Conservation (phyloP, 371 early-diverging fungal genomes). For the Aphelidium insulamus region DNA sequence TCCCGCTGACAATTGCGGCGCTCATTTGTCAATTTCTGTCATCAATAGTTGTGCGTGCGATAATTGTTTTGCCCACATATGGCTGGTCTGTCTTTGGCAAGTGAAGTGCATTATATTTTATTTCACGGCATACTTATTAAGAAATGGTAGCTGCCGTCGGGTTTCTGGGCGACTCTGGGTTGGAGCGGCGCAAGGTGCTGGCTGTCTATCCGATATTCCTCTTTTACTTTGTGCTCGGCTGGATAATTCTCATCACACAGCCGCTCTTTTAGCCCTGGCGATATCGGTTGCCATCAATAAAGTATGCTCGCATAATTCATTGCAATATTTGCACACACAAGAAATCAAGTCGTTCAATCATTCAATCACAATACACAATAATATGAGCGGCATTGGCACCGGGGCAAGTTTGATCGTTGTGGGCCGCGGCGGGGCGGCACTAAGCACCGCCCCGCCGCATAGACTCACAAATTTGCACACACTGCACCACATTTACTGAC, state of each 20-base stretch:
- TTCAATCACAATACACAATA: not conserved
- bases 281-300: too few species aligned
- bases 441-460: too few species aligned
- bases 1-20: conserved; percentile 62
- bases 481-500: not conserved
- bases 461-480: too few species aligned
- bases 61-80: conserved; percentile 65
- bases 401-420: too few species aligned
- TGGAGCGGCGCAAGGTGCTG: conserved; percentile 53
- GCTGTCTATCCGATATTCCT: conserved; percentile 79
- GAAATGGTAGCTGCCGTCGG: conserved; percentile 58
- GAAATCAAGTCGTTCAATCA: not conserved
- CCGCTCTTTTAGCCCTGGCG: too few species aligned
- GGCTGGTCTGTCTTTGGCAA: conserved; percentile 16
- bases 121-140: not conserved
- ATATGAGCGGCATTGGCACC: too few species aligned
- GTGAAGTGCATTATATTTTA: not conserved
- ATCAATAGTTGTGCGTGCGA: conserved; percentile 36
- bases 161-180: conserved; percentile 57
- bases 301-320: not conserved
- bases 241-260: conserved; percentile 74
- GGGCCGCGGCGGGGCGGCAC: too few species aligned
- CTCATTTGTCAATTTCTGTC: conserved; percentile 38
- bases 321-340: not conserved
- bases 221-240: conserved; percentile 76